Evolutionary conservation across 2,329 filamentous ascomycete genomes (phyloP).

Genomic region (Delphinella strobiligena): DNA sequence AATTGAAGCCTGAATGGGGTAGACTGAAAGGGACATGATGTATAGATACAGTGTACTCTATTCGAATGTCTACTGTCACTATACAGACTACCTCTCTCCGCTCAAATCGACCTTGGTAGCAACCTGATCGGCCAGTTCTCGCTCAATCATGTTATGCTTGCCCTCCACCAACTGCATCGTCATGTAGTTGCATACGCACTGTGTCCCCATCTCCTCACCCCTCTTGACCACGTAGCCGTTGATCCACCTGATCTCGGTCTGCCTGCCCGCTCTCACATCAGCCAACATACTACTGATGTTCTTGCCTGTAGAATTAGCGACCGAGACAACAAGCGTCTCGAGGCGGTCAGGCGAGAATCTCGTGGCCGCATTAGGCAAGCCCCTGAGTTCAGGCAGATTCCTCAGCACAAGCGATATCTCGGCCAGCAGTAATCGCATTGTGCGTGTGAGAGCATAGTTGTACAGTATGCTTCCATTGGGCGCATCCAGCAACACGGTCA

Average conservation of each 20-base stretch:
- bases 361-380: constrained; percentile 45
- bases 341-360: constrained; percentile 51
- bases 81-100: neutral
- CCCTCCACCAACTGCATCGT: constrained; percentile 62
- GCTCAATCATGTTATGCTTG: constrained; percentile 41
- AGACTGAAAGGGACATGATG: constrained; percentile 6
- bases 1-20: constrained; percentile 7
- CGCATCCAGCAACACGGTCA: constrained; percentile 68
- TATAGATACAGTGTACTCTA: no score
- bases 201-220: constrained; percentile 61
- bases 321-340: constrained; percentile 44
- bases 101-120: constrained; percentile 16
- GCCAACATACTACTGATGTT: constrained; percentile 57
- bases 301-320: constrained; percentile 42
- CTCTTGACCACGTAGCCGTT: constrained; percentile 77
- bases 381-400: constrained; percentile 59
- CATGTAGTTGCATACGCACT: constrained; percentile 60
- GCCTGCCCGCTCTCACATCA: constrained; percentile 46
- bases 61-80: no score
- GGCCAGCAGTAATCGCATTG: constrained; percentile 58
- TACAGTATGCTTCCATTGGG: constrained; percentile 59
- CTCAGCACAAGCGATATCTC: constrained; percentile 66
- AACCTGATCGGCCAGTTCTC: constrained; percentile 28
- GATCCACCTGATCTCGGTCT: constrained; percentile 70
- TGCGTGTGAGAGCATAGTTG: constrained; percentile 51